Percentiles rank a stretch among this genome's conserved stretches.
phyloP scores from a whole-genome alignment of 2,329 filamentous ascomycete species.

The Lachnellula hyalina region DNA sequence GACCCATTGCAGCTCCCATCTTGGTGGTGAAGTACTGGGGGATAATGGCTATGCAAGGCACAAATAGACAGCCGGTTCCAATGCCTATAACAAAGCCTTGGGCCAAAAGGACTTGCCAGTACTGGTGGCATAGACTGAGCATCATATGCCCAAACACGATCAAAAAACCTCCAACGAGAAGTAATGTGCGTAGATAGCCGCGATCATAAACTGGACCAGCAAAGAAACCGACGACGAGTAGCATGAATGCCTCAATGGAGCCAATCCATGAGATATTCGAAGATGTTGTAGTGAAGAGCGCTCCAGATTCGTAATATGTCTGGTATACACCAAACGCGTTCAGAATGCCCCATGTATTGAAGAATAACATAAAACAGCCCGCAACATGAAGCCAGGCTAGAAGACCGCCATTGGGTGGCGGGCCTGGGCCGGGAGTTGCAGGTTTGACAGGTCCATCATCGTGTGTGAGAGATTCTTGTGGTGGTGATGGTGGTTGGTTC shows the following conservation, averaged over 20 bases:
- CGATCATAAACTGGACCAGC: conserved; percentile 58
- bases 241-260: conserved; percentile 45
- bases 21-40: conserved; percentile 43
- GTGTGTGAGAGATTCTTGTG: background rate
- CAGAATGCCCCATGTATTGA: conserved; percentile 47
- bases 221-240: conserved; percentile 48
- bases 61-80: conserved; percentile 41
- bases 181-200: conserved; percentile 49
- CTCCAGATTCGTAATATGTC: conserved; percentile 47
- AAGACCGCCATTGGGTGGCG: conserved; percentile 46
- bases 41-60: conserved; percentile 35
- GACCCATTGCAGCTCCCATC: conserved; percentile 41
- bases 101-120: conserved; percentile 46
- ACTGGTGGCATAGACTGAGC: conserved; percentile 48
- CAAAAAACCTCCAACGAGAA: conserved; percentile 46
- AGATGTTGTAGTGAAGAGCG: conserved; percentile 41
- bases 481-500: background rate
- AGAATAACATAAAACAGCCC: conserved; percentile 46
- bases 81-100: conserved; percentile 42
- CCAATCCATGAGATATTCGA: conserved; percentile 55
- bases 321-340: conserved; percentile 51
- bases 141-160: conserved; percentile 60
- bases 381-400: conserved; percentile 51
- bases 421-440: background rate
- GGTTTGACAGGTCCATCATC: background rate